Percentiles rank a stretch among this genome's conserved stretches.
These are phyloP conservation scores for Malbranchea cinnamomea DNA, from an alignment of 2,329 filamentous ascomycete genomes.

Conservation along the genomic window DNA sequence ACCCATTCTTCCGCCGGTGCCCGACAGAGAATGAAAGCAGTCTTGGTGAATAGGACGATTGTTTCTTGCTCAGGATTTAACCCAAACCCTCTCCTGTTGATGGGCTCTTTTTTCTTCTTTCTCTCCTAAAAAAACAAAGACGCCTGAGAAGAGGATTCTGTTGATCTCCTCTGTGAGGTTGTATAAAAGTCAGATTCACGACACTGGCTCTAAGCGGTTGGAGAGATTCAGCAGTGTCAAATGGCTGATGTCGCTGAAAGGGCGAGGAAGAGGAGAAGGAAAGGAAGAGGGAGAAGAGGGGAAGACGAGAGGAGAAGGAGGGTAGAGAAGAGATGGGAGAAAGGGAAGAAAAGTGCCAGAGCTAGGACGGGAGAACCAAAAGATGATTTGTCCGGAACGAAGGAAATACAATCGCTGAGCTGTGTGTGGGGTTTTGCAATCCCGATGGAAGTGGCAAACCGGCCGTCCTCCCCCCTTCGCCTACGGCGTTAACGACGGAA, in stretches of 20 bases:
- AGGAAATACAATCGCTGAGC: neutral
- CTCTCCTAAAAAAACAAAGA: neutral
- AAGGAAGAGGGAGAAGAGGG: constrained; percentile 4
- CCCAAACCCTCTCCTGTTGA: too few species aligned
- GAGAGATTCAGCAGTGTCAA: too few species aligned
- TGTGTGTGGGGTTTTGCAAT: constrained; percentile 4
- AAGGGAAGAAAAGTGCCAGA: neutral
- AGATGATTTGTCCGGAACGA: neutral
- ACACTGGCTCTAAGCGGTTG: too few species aligned
- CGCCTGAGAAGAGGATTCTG: constrained; percentile 8
- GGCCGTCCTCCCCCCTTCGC: too few species aligned
- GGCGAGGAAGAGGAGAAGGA: constrained; percentile 5
- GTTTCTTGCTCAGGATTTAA: constrained; percentile 10
- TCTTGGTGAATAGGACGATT: neutral
- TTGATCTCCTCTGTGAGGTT: too few species aligned
- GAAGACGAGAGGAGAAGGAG: constrained; percentile 7
- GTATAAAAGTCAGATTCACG: too few species aligned
- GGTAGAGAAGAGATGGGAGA: constrained; percentile 4
- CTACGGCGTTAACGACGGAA: too few species aligned
- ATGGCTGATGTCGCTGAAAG: constrained; percentile 6
- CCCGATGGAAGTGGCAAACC: constrained; percentile 6
- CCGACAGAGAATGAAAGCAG: constrained; percentile 23
- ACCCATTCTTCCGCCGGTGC: constrained; percentile 35
- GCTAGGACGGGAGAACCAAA: neutral
- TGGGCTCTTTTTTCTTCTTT: neutral